phyloP scores from a whole-genome alignment of 495 filamentous ascomycete species.

The Niebla homalea region DNA sequence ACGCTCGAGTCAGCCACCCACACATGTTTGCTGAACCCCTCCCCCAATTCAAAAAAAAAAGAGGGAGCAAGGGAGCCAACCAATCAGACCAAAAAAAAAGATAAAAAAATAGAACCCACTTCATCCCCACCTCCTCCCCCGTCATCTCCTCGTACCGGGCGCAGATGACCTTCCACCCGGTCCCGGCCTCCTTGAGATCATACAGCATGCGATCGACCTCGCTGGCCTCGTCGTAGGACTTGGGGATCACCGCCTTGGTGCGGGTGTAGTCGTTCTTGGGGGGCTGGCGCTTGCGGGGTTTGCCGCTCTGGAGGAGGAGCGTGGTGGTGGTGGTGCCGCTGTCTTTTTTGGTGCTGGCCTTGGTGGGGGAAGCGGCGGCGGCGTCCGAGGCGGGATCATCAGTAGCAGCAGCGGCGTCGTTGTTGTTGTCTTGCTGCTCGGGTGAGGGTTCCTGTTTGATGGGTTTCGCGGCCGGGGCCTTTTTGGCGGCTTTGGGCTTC shows the following conservation, averaged over 20 bases:
- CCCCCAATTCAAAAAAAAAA: no score
- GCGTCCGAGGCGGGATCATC: neutral
- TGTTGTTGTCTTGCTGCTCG: neutral
- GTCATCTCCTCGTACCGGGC: slow-evolving; percentile 7
- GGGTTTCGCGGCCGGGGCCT: neutral
- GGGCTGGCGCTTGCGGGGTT: slow-evolving; percentile 1
- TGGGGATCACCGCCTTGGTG: neutral
- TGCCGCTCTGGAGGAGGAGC: no score
- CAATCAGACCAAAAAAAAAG: no score
- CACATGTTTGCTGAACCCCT: no score
- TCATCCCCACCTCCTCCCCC: slow-evolving; percentile 7
- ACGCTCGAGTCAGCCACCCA: neutral
- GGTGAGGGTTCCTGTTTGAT: neutral
- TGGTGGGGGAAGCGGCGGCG: neutral
- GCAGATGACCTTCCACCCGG: slow-evolving; percentile 9
- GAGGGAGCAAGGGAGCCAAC: no score
- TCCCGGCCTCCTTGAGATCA: slow-evolving; percentile 9
- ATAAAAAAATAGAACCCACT: neutral
- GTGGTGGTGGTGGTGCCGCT: neutral
- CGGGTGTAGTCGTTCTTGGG: slow-evolving; percentile 2
- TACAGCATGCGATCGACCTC: slow-evolving; percentile 13
- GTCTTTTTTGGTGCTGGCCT: neutral
- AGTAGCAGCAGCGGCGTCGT: neutral
- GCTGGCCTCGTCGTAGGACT: slow-evolving; percentile 7
- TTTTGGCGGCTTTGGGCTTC: neutral